Evolutionary conservation across 208 protist genomes (phyloP), one percentile per base, ranked within the genome.

Genomic region (Acanthamoeba triangularis): DNA sequence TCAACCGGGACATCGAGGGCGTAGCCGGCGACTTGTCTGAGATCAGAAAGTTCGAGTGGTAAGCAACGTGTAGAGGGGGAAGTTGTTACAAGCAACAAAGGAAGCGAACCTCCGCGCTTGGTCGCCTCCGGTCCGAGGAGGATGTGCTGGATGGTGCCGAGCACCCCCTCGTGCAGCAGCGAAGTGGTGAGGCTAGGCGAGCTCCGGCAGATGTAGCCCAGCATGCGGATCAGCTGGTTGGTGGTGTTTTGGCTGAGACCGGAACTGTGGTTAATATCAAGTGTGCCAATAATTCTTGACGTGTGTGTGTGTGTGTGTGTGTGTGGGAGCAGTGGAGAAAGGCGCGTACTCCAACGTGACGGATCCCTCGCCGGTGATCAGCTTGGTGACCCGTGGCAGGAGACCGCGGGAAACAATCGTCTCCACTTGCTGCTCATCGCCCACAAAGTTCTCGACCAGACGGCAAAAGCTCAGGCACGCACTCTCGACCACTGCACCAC

Each of bases 381-480:
- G 61, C 61, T 92, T 92, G 18, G 74, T 69, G 14, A 41, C 56
- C 1, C 41, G 85, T 30, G 85, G 85, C 23, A 92, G 33, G 28
- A 92, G 85, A 41, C 85, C 85, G 35, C 61, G 14, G 30, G 85
- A 92, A 33, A 69, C 44, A 72, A 92, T 30, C 35, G 41, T 87
- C 30, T 74, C 41, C 13, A 96, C 94, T 23, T 95, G 80, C 23
- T 37, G 14, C 18, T 95, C 93, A 67, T 61, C 95, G 37, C 95
- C 82, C 11, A 61, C 30, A 59, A 96, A 96, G 18, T 8, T 52
- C 35, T 96, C 95, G n/a, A 85, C 94, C 16, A 97, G 95, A 14
- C 97, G 90, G 25, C 84, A 56, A 59, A 97, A 97, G 49, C 90
- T 95, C n/a, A 96, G 7, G 84, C 95, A 96, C 6, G 88, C 95